Percentiles rank a stretch among this genome's conserved stretches.
These are phyloP conservation scores for Phylloporus scabripes DNA, from an alignment of 768 basidiomycete genomes.

Conservation along the genomic window DNA sequence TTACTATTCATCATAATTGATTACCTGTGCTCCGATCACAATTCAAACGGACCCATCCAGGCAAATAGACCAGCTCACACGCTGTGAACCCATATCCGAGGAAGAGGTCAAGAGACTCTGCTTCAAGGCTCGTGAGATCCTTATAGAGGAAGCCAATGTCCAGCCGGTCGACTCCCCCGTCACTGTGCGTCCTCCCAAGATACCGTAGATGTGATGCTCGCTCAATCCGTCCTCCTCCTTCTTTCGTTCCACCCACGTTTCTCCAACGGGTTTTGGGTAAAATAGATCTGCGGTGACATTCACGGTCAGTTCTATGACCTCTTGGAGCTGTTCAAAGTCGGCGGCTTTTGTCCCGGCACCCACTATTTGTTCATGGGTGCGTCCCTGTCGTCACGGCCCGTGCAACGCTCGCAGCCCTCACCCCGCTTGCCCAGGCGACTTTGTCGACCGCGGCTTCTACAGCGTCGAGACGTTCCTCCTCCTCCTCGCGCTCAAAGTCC, in stretches of 20 bases:
- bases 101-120: constrained; percentile 94
- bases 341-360: constrained; percentile 87
- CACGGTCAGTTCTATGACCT: constrained; percentile 97
- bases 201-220: constrained; percentile 1
- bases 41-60: constrained; percentile 37
- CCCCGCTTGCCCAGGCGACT: constrained; percentile 62
- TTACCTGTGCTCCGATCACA: constrained; percentile 19
- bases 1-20: neutral
- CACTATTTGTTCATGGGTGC: constrained; percentile 96
- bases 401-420: neutral
- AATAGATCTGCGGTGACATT: constrained; percentile 88
- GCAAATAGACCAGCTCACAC: constrained; percentile 90
- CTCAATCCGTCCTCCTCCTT: neutral
- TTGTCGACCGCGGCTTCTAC: constrained; percentile 97
- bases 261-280: constrained; percentile 2
- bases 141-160: constrained; percentile 97
- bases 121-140: constrained; percentile 91
- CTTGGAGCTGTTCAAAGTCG: constrained; percentile 91
- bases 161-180: constrained; percentile 95
- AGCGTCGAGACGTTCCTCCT: constrained; percentile 95
- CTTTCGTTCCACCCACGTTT: neutral
- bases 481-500: constrained; percentile 90
- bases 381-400: constrained; percentile 19
- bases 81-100: constrained; percentile 94
- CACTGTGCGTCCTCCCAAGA: constrained; percentile 53